A percentile compares a stretch with the other conserved stretches of the same genome.
Evolutionary conservation across 1,284 basidiomycete species (phyloP).

Genomic region (Schizophyllum amplum): DNA sequence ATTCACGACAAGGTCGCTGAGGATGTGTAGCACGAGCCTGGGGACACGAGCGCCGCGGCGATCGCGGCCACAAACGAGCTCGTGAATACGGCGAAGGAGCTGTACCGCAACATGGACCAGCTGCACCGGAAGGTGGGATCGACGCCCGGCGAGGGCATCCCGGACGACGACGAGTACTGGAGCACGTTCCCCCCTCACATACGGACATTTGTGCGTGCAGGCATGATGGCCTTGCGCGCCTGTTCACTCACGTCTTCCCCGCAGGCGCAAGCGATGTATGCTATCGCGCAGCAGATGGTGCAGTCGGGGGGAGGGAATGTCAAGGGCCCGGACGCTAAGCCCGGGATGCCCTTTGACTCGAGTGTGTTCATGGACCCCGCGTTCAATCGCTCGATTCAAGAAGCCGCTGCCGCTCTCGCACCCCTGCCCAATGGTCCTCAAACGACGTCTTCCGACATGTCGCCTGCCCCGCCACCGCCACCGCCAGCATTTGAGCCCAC

Average conservation of each 20-base stretch:
- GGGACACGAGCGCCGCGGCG: constrained; percentile 5
- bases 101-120: constrained; percentile 6
- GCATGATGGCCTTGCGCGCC: not conserved
- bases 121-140: not conserved
- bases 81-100: constrained; percentile 12
- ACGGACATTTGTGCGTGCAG: constrained; percentile 3
- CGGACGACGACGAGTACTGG: constrained; percentile 5
- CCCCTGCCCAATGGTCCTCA: constrained; percentile 14
- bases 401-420: constrained; percentile 37
- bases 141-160: constrained; percentile 5
- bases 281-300: constrained; percentile 61
- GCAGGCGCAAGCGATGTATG: constrained; percentile 53
- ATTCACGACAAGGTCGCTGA: too few relatives aligned
- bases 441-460: not conserved
- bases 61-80: constrained; percentile 13
- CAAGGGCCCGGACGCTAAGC: constrained; percentile 8
- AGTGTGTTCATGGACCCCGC: constrained; percentile 47
- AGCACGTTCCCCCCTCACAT: constrained; percentile 3
- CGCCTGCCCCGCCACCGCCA: not conserved
- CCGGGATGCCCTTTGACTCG: constrained; percentile 40
- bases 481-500: not conserved
- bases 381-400: constrained; percentile 44
- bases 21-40: too few relatives aligned
- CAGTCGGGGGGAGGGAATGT: constrained; percentile 42
- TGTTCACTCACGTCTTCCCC: too few relatives aligned